phyloP scores from a whole-genome alignment of 257 asterid species.

The Solanum pinnatisectum region DNA sequence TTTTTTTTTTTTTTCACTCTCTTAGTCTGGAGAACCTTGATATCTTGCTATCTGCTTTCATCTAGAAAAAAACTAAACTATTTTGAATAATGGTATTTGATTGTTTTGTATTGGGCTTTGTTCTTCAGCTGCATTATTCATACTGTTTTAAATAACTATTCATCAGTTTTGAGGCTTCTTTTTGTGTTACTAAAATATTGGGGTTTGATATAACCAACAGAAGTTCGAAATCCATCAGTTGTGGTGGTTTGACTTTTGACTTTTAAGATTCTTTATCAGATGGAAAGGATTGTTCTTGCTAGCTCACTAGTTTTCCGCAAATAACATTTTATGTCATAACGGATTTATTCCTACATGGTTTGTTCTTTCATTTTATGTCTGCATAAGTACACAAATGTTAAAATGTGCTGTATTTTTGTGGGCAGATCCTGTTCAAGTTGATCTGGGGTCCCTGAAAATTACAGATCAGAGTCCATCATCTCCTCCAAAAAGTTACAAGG shows the following conservation, averaged over 20 bases:
- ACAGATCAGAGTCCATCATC: constrained; percentile 6
- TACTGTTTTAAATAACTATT: neutral
- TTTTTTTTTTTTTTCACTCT: neutral
- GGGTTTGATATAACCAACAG: neutral
- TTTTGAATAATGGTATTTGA: neutral
- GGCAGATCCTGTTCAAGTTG: constrained; percentile 14
- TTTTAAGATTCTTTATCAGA: neutral
- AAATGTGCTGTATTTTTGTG: neutral
- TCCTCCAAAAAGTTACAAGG: neutral
- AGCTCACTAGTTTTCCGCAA: neutral
- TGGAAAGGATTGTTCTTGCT: neutral
- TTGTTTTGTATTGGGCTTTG: neutral
- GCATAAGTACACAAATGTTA: neutral
- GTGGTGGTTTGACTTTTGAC: neutral
- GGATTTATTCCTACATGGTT: neutral
- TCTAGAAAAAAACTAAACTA: neutral
- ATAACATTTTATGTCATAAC: neutral
- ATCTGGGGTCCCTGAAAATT: constrained; percentile 6
- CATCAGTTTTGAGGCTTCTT: neutral
- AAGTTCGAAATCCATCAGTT: neutral
- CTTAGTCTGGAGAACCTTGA: neutral
- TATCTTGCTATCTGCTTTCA: neutral
- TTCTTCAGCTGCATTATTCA: neutral
- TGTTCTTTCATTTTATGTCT: neutral
- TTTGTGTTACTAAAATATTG: neutral